phyloP scores from a whole-genome alignment of 2,329 filamentous ascomycete genomes.

The Fusarium piperis region DNA sequence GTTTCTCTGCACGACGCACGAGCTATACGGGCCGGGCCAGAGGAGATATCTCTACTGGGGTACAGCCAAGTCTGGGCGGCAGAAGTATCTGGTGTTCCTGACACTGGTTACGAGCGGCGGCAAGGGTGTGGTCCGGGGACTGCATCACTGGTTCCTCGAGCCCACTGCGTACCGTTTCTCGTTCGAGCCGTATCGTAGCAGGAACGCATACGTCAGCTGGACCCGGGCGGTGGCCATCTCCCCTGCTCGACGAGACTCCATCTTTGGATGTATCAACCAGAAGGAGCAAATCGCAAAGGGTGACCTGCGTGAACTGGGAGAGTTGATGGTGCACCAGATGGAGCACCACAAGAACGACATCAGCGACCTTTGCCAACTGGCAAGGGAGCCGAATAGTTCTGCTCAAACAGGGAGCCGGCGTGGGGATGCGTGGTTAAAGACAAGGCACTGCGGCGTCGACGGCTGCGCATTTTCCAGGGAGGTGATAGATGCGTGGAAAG shows the following conservation, averaged over 20 bases:
- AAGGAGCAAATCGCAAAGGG: not conserved
- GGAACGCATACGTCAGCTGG: not conserved
- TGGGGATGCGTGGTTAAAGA: not conserved
- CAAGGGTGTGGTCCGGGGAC: not conserved
- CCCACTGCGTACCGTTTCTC: not conserved
- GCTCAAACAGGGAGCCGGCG: not conserved
- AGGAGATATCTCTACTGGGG: conserved; percentile 1
- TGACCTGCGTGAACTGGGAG: not conserved
- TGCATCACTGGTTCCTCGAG: not conserved
- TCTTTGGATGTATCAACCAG: not conserved
- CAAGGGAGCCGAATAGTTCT: not conserved
- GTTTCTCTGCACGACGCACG: not conserved
- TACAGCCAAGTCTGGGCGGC: not conserved
- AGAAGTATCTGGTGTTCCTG: not conserved
- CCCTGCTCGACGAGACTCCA: not conserved
- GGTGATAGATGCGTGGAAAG: not conserved
- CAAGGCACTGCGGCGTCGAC: not conserved
- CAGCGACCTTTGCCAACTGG: not conserved
- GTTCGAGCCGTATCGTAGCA: not conserved
- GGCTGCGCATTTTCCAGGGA: not conserved
- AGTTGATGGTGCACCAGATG: not conserved
- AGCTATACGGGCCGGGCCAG: not conserved
- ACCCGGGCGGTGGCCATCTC: not conserved
- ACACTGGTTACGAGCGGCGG: not conserved
- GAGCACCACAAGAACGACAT: not conserved